Percentiles rank a stretch among this genome's conserved stretches.
phyloP scores from a whole-genome alignment of 2,329 filamentous ascomycete species.

The Fusarium floridanum region DNA sequence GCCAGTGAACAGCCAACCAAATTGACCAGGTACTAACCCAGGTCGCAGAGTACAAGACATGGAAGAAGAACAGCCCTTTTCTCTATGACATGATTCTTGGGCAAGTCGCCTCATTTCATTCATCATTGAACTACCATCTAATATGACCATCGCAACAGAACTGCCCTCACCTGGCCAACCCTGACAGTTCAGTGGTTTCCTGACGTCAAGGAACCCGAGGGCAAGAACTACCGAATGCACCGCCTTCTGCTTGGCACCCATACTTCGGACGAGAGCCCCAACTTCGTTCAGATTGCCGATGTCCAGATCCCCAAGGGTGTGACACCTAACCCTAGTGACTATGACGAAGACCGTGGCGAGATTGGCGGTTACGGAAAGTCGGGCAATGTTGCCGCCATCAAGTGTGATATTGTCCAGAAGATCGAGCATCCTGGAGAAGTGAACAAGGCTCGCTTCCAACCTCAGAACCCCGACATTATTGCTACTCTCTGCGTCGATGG shows the following conservation, averaged over 20 bases:
- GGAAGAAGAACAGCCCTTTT: constrained; percentile 99
- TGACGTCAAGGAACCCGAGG: constrained; percentile 88
- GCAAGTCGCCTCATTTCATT: constrained; percentile 54
- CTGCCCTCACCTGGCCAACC: constrained; percentile 96
- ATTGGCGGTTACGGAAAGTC: constrained; percentile 92
- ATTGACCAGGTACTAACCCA: constrained; percentile 28
- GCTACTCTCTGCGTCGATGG: constrained; percentile 92
- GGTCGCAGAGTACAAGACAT: constrained; percentile 92
- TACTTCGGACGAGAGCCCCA: constrained; percentile 85
- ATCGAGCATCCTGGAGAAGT: constrained; percentile 97
- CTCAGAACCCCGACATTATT: constrained; percentile 96
- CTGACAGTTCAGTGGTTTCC: constrained; percentile 98
- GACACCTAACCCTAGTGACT: constrained; percentile 81
- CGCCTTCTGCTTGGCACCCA: constrained; percentile 94
- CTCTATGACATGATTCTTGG: constrained; percentile 98
- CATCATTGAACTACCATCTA: constrained; percentile 7
- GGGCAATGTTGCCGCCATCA: constrained; percentile 77
- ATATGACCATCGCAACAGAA: constrained; percentile 59
- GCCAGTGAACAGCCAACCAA: neutral
- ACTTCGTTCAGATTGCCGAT: constrained; percentile 95
- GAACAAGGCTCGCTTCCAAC: constrained; percentile 98
- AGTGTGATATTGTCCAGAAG: constrained; percentile 92
- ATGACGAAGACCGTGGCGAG: constrained; percentile 92
- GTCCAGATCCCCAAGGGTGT: constrained; percentile 89
- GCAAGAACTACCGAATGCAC: constrained; percentile 89